Evolutionary conservation across 306 rosid species (phyloP).

Genomic region (Inga oerstediana): DNA sequence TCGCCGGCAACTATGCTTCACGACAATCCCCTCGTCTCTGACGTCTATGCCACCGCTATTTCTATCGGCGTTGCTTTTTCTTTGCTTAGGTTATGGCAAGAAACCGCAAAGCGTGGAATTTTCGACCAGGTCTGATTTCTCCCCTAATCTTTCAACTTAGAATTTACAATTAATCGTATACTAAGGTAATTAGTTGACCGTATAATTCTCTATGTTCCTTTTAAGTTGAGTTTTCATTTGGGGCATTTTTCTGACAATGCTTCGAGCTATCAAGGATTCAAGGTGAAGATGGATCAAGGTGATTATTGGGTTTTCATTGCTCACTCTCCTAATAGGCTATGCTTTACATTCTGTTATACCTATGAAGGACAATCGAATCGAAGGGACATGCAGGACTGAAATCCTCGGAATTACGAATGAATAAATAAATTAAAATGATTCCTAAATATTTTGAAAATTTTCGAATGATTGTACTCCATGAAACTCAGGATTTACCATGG

Average conservation of each 20-base stretch:
- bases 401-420: neutral
- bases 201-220: neutral
- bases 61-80: conserved; percentile 57
- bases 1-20: conserved; percentile 59
- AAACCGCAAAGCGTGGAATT: conserved; percentile 68
- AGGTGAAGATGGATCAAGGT: neutral
- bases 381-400: neutral
- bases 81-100: conserved; percentile 60
- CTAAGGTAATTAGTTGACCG: neutral
- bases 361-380: neutral
- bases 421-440: neutral
- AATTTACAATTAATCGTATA: neutral
- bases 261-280: neutral
- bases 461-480: neutral
- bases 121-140: conserved; percentile 67
- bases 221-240: neutral
- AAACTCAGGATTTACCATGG: neutral
- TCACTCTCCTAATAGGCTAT: neutral
- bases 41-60: conserved; percentile 62
- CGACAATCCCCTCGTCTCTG: conserved; percentile 56
- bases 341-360: neutral
- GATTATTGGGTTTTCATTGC: neutral
- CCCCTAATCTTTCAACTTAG: neutral
- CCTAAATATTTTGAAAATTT: neutral
- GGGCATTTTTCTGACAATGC: neutral